Evolutionary conservation across 352 stramenopile genomes (phyloP).

Genomic region (Globisporangium apiculatum): DNA sequence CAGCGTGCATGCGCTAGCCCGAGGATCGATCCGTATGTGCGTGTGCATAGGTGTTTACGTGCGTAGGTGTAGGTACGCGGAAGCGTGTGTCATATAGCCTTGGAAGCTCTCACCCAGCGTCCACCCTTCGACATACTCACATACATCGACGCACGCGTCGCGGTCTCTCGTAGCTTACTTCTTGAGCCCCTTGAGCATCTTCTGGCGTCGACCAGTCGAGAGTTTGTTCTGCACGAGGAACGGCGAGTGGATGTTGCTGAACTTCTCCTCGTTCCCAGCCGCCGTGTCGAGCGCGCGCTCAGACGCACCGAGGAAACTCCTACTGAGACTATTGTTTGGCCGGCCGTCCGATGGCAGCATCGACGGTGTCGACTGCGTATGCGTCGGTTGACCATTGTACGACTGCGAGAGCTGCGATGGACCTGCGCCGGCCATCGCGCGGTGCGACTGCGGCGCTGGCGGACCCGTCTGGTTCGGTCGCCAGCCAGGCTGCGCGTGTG

Average conservation of each 20-base stretch:
- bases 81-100: too few species aligned
- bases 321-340: slow-evolving; percentile 56
- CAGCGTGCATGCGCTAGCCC: too few species aligned
- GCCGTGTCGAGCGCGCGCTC: slow-evolving; percentile 26
- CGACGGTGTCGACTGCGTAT: slow-evolving; percentile 14
- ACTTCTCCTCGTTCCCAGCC: slow-evolving; percentile 71
- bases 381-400: slow-evolving; percentile 20
- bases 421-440: not conserved
- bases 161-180: slow-evolving; percentile 35
- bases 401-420: slow-evolving; percentile 22
- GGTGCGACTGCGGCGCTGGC: slow-evolving; percentile 20
- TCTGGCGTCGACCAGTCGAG: slow-evolving; percentile 75
- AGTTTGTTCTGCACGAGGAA: slow-evolving; percentile 85
- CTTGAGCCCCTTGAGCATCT: slow-evolving; percentile 87
- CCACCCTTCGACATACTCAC: too few species aligned
- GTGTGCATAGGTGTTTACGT: too few species aligned
- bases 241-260: slow-evolving; percentile 80
- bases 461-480: slow-evolving; percentile 34
- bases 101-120: too few species aligned
- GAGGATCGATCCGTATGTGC: too few species aligned
- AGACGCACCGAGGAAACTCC: slow-evolving; percentile 28
- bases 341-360: slow-evolving; percentile 11
- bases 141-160: too few species aligned
- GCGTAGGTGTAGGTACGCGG: too few species aligned
- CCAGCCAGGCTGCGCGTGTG: slow-evolving; percentile 54